Percentiles rank a stretch among this genome's conserved stretches.
Conservation (phyloP, 441 rosid species). For the Lagerstroemia fauriei region DNA sequence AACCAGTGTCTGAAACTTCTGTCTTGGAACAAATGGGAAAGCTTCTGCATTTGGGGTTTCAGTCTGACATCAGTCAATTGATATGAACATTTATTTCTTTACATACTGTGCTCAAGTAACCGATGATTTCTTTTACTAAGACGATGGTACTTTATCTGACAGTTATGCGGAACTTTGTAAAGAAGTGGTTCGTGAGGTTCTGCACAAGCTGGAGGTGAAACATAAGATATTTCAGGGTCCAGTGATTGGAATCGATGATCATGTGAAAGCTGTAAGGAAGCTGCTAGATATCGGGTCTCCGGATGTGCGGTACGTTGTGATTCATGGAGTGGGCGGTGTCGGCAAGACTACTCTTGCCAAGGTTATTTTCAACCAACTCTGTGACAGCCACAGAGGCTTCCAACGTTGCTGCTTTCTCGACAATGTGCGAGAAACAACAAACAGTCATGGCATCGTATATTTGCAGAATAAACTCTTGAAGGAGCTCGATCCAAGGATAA, state of each 20-base stretch:
- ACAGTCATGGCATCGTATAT: neutral
- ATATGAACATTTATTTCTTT: too few relatives aligned
- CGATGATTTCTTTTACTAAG: too few relatives aligned
- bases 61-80: too few relatives aligned
- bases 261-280: neutral
- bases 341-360: conserved; percentile 4
- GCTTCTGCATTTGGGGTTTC: too few relatives aligned
- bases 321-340: conserved; percentile 13
- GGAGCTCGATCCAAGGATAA: neutral
- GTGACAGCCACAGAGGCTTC: neutral
- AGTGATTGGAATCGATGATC: conserved; percentile 10
- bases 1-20: too few relatives aligned
- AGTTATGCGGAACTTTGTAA: too few relatives aligned
- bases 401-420: neutral
- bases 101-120: too few relatives aligned
- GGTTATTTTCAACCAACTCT: neutral
- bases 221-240: too few relatives aligned
- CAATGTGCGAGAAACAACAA: neutral
- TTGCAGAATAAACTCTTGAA: neutral
- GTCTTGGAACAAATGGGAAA: too few relatives aligned
- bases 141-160: too few relatives aligned
- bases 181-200: too few relatives aligned
- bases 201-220: too few relatives aligned
- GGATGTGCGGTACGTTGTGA: neutral
- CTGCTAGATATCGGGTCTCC: neutral